Evolutionary conservation across 2,329 filamentous ascomycete species (phyloP).

Genomic region (Ophiostoma pallidulum): DNA sequence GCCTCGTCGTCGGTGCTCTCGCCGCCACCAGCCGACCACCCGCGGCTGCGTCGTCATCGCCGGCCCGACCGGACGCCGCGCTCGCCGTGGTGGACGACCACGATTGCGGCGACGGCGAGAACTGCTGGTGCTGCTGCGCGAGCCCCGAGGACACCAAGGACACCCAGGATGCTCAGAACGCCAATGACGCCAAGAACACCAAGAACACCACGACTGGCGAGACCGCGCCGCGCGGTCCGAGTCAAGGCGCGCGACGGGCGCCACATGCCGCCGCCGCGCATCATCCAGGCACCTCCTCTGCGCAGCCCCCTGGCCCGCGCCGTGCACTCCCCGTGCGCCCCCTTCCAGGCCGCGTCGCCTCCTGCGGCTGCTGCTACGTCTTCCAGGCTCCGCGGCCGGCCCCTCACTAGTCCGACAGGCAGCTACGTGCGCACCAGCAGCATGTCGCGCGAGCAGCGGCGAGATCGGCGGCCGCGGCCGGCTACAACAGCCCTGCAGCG

Average conservation of each 20-base stretch:
- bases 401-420: constrained; percentile 1
- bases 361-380: neutral
- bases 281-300: neutral
- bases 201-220: neutral
- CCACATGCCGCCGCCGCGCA: neutral
- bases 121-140: too few relatives aligned
- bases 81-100: too few relatives aligned
- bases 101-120: neutral
- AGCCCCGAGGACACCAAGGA: neutral
- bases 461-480: neutral
- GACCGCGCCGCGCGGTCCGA: neutral
- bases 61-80: too few relatives aligned
- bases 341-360: too few relatives aligned
- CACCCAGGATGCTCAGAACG: neutral
- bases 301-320: too few relatives aligned
- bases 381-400: neutral
- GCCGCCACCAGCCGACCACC: too few relatives aligned
- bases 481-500: too few relatives aligned
- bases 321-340: too few relatives aligned
- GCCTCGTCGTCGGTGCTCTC: neutral
- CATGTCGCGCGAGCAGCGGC: neutral
- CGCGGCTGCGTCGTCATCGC: too few relatives aligned
- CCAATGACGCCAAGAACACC: neutral
- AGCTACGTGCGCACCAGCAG: constrained; percentile 6
- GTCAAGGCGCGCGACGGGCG: neutral